Conservation (phyloP, 2,329 filamentous ascomycete species). For the Metarhizium album region DNA sequence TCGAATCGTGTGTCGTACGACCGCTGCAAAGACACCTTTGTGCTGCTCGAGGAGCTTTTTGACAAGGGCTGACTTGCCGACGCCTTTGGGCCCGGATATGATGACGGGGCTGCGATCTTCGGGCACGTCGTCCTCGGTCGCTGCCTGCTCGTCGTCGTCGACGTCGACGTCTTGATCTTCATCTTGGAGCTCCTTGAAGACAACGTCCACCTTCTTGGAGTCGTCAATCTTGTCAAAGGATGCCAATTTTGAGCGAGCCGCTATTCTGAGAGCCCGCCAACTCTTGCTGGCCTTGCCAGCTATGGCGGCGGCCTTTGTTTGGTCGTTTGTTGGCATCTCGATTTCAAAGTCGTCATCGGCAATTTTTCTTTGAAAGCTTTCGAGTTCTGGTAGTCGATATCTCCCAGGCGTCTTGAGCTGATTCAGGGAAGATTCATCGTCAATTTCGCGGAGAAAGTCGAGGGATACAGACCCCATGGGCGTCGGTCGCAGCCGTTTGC, state of each 20-base stretch:
- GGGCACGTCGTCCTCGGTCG: conserved; percentile 29
- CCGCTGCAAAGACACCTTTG: conserved; percentile 52
- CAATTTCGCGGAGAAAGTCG: conserved; percentile 63
- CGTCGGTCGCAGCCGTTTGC: conserved; percentile 57
- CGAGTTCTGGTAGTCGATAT: conserved; percentile 58
- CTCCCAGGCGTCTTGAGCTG: conserved; percentile 56
- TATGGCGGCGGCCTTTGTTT: conserved; percentile 42
- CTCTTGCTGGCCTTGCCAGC: conserved; percentile 78
- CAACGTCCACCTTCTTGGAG: conserved; percentile 54
- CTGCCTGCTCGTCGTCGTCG: conserved; percentile 19
- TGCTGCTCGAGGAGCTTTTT: conserved; percentile 52
- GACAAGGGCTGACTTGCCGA: conserved; percentile 53
- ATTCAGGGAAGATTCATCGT: conserved; percentile 49
- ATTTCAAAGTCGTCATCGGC: conserved; percentile 76
- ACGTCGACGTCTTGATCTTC: conserved; percentile 22
- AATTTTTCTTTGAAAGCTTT: conserved; percentile 62
- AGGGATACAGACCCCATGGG: conserved; percentile 66
- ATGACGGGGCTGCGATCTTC: conserved; percentile 47
- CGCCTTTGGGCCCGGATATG: conserved; percentile 52
- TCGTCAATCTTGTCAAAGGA: conserved; percentile 83
- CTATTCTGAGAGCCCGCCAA: conserved; percentile 80
- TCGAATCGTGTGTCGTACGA: conserved; percentile 45
- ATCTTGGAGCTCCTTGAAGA: conserved; percentile 42
- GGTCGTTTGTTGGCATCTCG: conserved; percentile 61
- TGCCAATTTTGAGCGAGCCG: conserved; percentile 60